phyloP scores from a whole-genome alignment of 176 grass and related monocot species.

The Aegilops longissima region DNA sequence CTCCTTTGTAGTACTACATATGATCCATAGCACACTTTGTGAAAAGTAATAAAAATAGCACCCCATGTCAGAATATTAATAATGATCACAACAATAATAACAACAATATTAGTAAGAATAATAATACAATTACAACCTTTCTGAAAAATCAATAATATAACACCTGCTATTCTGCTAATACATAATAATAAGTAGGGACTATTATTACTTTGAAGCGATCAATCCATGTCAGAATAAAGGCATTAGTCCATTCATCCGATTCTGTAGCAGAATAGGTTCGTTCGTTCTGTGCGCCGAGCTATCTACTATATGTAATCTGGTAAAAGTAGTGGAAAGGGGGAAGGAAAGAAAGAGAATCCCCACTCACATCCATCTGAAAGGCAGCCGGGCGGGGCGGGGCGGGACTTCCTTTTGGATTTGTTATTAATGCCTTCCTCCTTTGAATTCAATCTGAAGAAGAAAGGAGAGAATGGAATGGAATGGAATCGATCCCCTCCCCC shows the following conservation, averaged over 20 bases:
- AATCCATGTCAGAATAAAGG: slow-evolving; percentile 15
- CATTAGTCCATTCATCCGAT: slow-evolving; percentile 13
- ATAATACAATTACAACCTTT: background rate
- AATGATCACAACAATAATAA: background rate
- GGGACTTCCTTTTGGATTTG: background rate
- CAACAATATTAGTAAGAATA: no score
- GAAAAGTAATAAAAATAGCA: background rate
- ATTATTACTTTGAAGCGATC: background rate
- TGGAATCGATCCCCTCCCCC: background rate
- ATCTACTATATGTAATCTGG: background rate
- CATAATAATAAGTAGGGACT: no score
- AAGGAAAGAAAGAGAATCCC: background rate
- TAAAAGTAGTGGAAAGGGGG: background rate
- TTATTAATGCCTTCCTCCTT: background rate
- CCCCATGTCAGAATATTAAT: background rate
- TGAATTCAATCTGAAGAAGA: slow-evolving; percentile 7
- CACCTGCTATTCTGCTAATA: no score
- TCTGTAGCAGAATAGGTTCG: background rate
- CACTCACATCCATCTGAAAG: slow-evolving; percentile 20
- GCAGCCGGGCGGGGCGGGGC: background rate
- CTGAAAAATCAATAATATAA: background rate
- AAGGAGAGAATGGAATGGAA: background rate
- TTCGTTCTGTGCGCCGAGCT: background rate
- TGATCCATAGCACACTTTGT: background rate
- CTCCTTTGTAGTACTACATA: background rate